phyloP scores from a whole-genome alignment of 2,329 filamentous ascomycete genomes.

The Coniochaeta sp. region DNA sequence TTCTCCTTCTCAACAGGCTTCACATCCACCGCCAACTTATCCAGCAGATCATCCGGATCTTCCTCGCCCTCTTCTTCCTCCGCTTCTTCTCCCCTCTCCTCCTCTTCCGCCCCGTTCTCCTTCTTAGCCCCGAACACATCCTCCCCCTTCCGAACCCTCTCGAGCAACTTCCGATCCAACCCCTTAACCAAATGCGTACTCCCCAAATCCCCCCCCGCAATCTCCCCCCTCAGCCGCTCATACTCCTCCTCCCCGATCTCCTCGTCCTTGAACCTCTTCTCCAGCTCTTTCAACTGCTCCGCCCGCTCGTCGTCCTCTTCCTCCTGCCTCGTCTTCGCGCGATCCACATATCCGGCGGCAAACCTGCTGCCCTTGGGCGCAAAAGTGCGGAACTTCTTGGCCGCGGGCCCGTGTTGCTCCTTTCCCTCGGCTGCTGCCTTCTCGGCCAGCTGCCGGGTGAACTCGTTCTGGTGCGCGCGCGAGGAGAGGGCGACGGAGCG shows the following conservation, averaged over 20 bases:
- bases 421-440: constrained; percentile 41
- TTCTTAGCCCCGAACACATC: constrained; percentile 45
- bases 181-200: constrained; percentile 90
- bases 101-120: constrained; percentile 32
- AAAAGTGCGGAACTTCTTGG: constrained; percentile 71
- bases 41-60: constrained; percentile 61
- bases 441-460: constrained; percentile 73
- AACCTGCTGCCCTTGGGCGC: constrained; percentile 79
- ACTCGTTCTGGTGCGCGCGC: constrained; percentile 51
- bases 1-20: constrained; percentile 44
- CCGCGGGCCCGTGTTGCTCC: constrained; percentile 34
- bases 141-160: constrained; percentile 62
- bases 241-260: constrained; percentile 78
- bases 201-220: constrained; percentile 72
- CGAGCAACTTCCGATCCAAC: constrained; percentile 74
- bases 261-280: constrained; percentile 73
- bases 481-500: constrained; percentile 48
- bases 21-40: constrained; percentile 50
- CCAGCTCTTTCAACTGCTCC: constrained; percentile 67
- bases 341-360: constrained; percentile 76
- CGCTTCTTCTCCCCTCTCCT: constrained; percentile 42
- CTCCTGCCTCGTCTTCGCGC: constrained; percentile 54
- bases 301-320: constrained; percentile 48
- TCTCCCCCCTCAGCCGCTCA: constrained; percentile 65
- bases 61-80: constrained; percentile 23